Conservation (phyloP, 2,329 filamentous ascomycete genomes). For the Clonostachys sp. region DNA sequence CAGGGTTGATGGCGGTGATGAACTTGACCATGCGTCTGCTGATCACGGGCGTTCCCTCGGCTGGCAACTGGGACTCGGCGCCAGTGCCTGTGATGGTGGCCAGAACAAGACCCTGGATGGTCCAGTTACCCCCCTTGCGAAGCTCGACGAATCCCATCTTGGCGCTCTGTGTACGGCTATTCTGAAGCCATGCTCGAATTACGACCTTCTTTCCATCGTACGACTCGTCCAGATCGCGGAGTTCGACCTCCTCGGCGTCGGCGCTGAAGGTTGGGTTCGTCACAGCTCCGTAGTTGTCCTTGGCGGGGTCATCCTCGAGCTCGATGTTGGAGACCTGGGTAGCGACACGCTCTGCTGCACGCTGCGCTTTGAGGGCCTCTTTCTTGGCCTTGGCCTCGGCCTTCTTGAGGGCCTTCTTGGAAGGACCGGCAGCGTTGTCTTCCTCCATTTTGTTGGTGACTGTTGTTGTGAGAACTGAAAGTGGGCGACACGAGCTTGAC, state of each 20-base stretch:
- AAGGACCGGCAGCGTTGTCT: constrained; percentile 32
- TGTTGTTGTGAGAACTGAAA: neutral
- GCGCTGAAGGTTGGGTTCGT: constrained; percentile 49
- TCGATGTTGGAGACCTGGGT: constrained; percentile 62
- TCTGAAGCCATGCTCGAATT: constrained; percentile 79
- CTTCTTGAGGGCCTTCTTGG: constrained; percentile 83
- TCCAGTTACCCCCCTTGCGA: constrained; percentile 65
- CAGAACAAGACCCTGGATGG: constrained; percentile 72
- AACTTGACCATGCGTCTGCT: constrained; percentile 95
- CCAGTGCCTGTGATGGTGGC: constrained; percentile 56
- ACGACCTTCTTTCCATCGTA: constrained; percentile 67
- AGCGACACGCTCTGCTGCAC: constrained; percentile 71
- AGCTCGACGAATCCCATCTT: constrained; percentile 86
- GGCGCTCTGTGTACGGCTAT: constrained; percentile 74
- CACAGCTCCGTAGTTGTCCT: constrained; percentile 75
- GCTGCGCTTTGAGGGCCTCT: constrained; percentile 73
- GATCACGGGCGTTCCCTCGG: constrained; percentile 62
- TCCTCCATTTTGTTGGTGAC: constrained; percentile 1
- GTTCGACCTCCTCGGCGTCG: constrained; percentile 51
- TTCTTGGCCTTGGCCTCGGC: constrained; percentile 82
- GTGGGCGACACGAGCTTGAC: neutral
- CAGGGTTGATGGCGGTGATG: constrained; percentile 67
- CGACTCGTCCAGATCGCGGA: constrained; percentile 60
- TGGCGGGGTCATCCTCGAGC: constrained; percentile 67
- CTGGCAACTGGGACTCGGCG: constrained; percentile 20